phyloP scores from a whole-genome alignment of 2,329 filamentous ascomycete genomes.

The Ceratocystis cubensis region DNA sequence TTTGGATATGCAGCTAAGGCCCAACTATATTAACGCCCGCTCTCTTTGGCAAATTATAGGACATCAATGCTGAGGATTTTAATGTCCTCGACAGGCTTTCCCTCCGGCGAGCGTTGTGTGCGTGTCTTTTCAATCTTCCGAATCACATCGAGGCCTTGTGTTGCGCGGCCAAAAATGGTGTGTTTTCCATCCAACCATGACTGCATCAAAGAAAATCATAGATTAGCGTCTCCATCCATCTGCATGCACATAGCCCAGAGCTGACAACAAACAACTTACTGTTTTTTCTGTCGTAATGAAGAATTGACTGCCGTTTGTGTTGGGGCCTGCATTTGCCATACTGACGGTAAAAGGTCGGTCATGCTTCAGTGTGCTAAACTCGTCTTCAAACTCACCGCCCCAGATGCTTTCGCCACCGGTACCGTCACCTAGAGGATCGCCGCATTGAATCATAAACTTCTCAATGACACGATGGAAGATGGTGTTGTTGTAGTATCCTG shows the following conservation, averaged over 20 bases:
- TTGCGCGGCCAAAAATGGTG: slow-evolving; percentile 84
- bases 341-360: slow-evolving; percentile 93
- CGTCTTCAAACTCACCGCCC: slow-evolving; percentile 85
- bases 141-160: slow-evolving; percentile 84
- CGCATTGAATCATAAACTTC: slow-evolving; percentile 94
- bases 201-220: slow-evolving; percentile 28
- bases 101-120: slow-evolving; percentile 71
- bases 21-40: neutral
- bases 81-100: slow-evolving; percentile 93
- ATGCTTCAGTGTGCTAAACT: slow-evolving; percentile 81
- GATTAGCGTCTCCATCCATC: slow-evolving; percentile 7
- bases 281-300: slow-evolving; percentile 98
- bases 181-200: slow-evolving; percentile 94
- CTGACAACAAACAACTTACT: slow-evolving; percentile 39
- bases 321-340: slow-evolving; percentile 95
- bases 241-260: neutral
- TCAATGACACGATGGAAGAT: slow-evolving; percentile 95
- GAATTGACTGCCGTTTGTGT: slow-evolving; percentile 93
- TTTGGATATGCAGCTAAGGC: neutral
- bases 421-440: slow-evolving; percentile 76
- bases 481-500: slow-evolving; percentile 92
- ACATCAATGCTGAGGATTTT: slow-evolving; percentile 85
- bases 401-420: slow-evolving; percentile 87
- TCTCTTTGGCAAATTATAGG: slow-evolving; percentile 28
- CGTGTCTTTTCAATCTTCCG: slow-evolving; percentile 89